Base-by-base conservation (phyloP, 2,329 filamentous ascomycete species). In the Zopfia rhizophila region DNA sequence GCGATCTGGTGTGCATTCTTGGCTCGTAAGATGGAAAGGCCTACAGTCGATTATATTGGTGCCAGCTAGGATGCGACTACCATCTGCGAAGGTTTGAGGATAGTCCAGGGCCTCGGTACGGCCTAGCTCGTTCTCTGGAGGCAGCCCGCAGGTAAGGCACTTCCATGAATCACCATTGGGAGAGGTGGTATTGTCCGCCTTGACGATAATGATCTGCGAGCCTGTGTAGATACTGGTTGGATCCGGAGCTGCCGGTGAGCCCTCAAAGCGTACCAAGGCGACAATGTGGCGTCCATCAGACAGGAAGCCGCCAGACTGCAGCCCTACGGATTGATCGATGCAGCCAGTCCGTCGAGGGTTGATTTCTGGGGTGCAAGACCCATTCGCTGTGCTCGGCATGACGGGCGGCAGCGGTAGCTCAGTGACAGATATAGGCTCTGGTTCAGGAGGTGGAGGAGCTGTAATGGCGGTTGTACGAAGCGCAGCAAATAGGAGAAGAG, bases 91-190 rank as follows among this genome's bases (percentile, higher is more conserved):
- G 0, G 68, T 60, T 31, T 80, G 75, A 0, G 77, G 75, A 47
- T 80, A 80, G 33, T 73, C 73, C 2, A 53, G 40, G 22, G 42
- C 14, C 1, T 51, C 38, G 13, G 48, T 42, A 2, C 58, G 38
- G 5, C 61, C 62, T 3, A 55, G 30, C 1, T 62, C 53, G 32
- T 76, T 73, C 21, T 58, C 53, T 2, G 37, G 51, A 0, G 72
- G 66, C 0, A 78, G 65, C 2, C 71, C 76, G 41, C 77, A 80
- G 21, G 67, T 79, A 4, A 80, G 40, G 40, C 77, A 79, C 49
- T 77, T 79, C 75, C 76, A 80, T 0, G 70, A 36, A 47, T 78
- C 75, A 0, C 77, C 77, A 38, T 75, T 78, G 1, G 63, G 33
- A 30, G 79, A 80, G 0, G 45, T 65, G 3, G 59, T 71, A 1